Conservation (phyloP, 2,329 filamentous ascomycete genomes). For the Xylaria sp. region DNA sequence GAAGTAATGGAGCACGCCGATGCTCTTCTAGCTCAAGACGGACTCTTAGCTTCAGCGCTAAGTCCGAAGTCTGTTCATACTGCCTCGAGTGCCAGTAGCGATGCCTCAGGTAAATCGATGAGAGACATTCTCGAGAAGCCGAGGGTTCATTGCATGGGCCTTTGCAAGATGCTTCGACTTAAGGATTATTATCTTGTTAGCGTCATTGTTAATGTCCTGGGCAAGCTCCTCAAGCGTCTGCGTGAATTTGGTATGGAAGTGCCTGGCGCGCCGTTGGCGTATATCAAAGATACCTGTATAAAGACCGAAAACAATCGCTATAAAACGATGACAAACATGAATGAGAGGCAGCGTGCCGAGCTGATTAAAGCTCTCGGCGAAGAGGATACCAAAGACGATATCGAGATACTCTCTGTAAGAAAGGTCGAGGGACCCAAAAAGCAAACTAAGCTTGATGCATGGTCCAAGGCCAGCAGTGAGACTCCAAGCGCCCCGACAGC, state of each 20-base stretch:
- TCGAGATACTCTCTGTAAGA: constrained; percentile 60
- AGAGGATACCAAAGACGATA: constrained; percentile 63
- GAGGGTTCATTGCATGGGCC: constrained; percentile 70
- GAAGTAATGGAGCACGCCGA: constrained; percentile 96
- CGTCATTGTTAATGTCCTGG: constrained; percentile 83
- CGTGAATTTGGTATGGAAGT: constrained; percentile 80
- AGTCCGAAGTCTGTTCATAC: constrained; percentile 48
- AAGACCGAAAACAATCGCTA: constrained; percentile 67
- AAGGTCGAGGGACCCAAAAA: constrained; percentile 58
- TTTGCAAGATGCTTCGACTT: constrained; percentile 89
- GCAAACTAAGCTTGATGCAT: constrained; percentile 70
- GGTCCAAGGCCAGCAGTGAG: constrained; percentile 65
- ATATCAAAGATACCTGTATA: constrained; percentile 75
- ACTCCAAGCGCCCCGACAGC: constrained; percentile 38
- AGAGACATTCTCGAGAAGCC: constrained; percentile 71
- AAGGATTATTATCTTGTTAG: constrained; percentile 87
- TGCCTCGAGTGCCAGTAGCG: constrained; percentile 48
- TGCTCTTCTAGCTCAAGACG: constrained; percentile 84
- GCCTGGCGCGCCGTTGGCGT: constrained; percentile 66
- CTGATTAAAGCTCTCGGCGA: constrained; percentile 73
- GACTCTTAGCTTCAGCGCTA: constrained; percentile 80
- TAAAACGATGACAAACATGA: constrained; percentile 80
- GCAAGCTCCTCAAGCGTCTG: constrained; percentile 85
- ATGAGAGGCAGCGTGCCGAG: constrained; percentile 84
- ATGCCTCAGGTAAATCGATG: constrained; percentile 53